Percentiles rank a stretch among this genome's conserved stretches.
phyloP scores from a whole-genome alignment of 2,329 filamentous ascomycete genomes.

The Bipolaris gigantea region DNA sequence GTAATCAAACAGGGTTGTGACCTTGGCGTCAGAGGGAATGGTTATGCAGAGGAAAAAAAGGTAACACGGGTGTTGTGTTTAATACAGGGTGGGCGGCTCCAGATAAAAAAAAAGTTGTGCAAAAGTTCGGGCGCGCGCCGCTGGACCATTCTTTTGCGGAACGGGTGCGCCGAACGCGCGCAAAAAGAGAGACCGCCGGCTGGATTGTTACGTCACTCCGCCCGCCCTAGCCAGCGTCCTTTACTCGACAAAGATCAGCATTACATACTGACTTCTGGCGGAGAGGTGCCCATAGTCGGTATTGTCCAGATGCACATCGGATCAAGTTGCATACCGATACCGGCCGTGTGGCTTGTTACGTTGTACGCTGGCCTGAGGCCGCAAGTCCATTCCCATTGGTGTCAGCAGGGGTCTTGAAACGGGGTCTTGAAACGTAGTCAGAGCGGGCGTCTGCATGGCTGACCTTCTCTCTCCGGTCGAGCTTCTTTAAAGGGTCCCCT shows the following conservation, averaged over 20 bases:
- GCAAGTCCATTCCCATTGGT: constrained; percentile 25
- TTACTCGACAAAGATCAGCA: background rate
- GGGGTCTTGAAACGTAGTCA: constrained; percentile 38
- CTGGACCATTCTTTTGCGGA: constrained; percentile 5
- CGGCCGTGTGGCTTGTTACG: background rate
- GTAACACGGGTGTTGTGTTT: too few species aligned
- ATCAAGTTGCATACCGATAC: background rate
- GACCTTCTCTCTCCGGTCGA: constrained; percentile 20
- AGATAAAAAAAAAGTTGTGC: constrained; percentile 8
- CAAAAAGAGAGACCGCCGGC: background rate
- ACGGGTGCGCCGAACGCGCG: constrained; percentile 10
- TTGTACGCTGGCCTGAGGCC: constrained; percentile 23
- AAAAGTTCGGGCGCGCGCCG: constrained; percentile 10
- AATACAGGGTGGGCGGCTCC: too few species aligned
- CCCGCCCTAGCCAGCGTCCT: background rate
- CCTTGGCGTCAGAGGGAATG: background rate
- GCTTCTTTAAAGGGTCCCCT: constrained; percentile 24
- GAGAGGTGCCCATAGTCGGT: too few species aligned
- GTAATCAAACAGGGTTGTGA: background rate
- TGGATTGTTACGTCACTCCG: constrained; percentile 8
- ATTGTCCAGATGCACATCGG: background rate
- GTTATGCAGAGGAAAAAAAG: too few species aligned
- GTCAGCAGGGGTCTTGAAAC: constrained; percentile 44
- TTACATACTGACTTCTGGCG: background rate
- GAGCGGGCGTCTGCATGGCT: constrained; percentile 40